phyloP scores from a whole-genome alignment of 2,329 filamentous ascomycete genomes.

The Passalora sequoiae region DNA sequence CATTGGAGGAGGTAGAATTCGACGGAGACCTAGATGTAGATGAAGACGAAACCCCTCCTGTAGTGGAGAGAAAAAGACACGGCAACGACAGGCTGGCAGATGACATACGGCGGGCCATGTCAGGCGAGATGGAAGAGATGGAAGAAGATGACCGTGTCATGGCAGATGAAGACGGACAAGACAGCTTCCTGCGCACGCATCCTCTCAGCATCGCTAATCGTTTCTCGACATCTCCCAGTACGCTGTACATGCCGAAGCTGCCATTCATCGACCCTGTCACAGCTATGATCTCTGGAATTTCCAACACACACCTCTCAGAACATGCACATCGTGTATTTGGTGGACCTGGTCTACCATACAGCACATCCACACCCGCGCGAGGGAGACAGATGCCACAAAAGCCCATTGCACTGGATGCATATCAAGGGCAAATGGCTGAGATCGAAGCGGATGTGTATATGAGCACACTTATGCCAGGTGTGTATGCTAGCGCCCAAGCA shows the following conservation, averaged over 20 bases:
- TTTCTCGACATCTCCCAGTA: conserved; percentile 67
- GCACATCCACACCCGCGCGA: conserved; percentile 61
- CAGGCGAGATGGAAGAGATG: conserved; percentile 51
- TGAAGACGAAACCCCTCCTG: conserved; percentile 10
- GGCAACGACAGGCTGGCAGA: conserved; percentile 26
- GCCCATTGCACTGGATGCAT: conserved; percentile 59
- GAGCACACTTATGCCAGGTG: conserved; percentile 62
- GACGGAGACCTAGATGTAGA: conserved; percentile 27
- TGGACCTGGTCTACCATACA: conserved; percentile 68
- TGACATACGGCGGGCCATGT: conserved; percentile 29
- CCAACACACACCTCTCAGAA: conserved; percentile 68
- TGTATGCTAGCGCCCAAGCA: conserved; percentile 63
- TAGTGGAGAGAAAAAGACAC: conserved; percentile 28
- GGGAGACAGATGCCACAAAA: conserved; percentile 57
- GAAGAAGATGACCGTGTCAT: conserved; percentile 50
- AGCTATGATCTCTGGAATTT: conserved; percentile 55
- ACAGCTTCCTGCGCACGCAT: conserved; percentile 57
- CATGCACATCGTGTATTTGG: conserved; percentile 72
- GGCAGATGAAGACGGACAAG: conserved; percentile 39
- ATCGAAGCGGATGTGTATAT: conserved; percentile 72
- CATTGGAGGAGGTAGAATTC: conserved; percentile 58
- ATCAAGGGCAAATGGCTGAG: conserved; percentile 62
- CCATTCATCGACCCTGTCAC: conserved; percentile 66
- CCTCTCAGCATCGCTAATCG: conserved; percentile 68
- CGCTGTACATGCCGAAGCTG: conserved; percentile 67